Conservation (phyloP, 805 yeast species). For the Metschnikowia kunwiensis region DNA sequence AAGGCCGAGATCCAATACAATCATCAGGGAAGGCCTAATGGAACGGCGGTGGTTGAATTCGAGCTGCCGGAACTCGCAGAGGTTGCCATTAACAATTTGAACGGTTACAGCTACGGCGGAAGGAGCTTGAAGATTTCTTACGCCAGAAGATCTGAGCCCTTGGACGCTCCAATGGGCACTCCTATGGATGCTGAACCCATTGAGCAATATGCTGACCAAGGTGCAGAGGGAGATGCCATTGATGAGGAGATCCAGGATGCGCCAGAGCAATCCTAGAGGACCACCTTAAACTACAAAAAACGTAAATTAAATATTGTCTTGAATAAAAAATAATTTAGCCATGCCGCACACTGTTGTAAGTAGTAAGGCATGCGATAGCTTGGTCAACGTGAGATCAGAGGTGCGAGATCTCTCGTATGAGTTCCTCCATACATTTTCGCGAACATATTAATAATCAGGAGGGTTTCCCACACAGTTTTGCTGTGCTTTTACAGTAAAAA, state of each 20-base stretch:
- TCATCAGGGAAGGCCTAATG: conserved; percentile 65
- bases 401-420: no score
- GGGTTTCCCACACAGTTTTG: not conserved
- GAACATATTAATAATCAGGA: no score
- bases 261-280: conserved; percentile 5
- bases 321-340: no score
- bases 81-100: conserved; percentile 67
- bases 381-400: no score
- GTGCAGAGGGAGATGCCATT: conserved; percentile 5
- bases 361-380: no score
- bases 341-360: no score
- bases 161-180: no score
- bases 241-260: conserved; percentile 8
- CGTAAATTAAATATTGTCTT: no score
- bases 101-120: conserved; percentile 82
- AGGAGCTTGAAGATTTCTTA: conserved; percentile 67
- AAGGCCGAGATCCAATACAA: conserved; percentile 70
- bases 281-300: no score
- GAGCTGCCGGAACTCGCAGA: conserved; percentile 65
- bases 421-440: no score
- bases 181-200: conserved; percentile 8
- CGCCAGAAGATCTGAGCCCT: conserved; percentile 37
- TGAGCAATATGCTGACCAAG: conserved; percentile 2
- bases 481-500: not conserved
- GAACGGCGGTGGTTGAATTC: conserved; percentile 82